These are phyloP conservation scores for Chalciporus sphaerocephalus DNA, from an alignment of 768 basidiomycete genomes.

Conservation along the genomic window DNA sequence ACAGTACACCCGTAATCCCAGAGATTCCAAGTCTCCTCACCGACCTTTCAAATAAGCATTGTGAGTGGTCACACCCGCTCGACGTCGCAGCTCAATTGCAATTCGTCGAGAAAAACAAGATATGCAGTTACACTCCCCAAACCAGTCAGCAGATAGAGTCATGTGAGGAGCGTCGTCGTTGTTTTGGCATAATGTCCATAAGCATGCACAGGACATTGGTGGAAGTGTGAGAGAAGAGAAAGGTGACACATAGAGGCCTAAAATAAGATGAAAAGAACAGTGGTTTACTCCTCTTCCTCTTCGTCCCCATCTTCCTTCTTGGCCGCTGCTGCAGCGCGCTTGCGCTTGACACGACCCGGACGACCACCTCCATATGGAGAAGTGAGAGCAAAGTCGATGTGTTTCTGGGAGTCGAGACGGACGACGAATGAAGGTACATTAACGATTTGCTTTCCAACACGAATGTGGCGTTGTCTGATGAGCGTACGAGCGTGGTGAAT, in stretches of 20 bases:
- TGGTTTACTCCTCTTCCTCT: constrained; percentile 79
- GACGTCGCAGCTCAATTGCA: no score
- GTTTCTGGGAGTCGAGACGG: constrained; percentile 98
- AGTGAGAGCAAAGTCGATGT: constrained; percentile 98
- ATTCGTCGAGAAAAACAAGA: no score
- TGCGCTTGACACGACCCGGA: constrained; percentile 96
- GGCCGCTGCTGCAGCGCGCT: constrained; percentile 90
- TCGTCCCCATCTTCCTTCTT: constrained; percentile 88
- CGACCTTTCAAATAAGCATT: no score
- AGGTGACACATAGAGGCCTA: constrained; percentile 25
- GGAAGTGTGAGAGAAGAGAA: constrained; percentile 19
- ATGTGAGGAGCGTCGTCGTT: constrained; percentile 7
- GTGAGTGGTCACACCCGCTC: no score
- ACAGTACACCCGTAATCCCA: no score
- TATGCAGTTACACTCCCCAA: no score
- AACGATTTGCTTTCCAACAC: constrained; percentile 98
- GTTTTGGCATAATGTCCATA: constrained; percentile 31
- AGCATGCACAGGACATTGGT: constrained; percentile 26
- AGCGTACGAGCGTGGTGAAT: constrained; percentile 98
- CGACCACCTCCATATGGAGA: constrained; percentile 96
- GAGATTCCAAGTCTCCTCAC: no score
- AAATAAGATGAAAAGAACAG: constrained; percentile 19
- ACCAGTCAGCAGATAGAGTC: constrained; percentile 13
- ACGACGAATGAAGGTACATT: constrained; percentile 98
- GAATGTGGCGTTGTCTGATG: constrained; percentile 98